Evolutionary conservation across 2,329 filamentous ascomycete species (phyloP).

Genomic region (Fusarium sp.): DNA sequence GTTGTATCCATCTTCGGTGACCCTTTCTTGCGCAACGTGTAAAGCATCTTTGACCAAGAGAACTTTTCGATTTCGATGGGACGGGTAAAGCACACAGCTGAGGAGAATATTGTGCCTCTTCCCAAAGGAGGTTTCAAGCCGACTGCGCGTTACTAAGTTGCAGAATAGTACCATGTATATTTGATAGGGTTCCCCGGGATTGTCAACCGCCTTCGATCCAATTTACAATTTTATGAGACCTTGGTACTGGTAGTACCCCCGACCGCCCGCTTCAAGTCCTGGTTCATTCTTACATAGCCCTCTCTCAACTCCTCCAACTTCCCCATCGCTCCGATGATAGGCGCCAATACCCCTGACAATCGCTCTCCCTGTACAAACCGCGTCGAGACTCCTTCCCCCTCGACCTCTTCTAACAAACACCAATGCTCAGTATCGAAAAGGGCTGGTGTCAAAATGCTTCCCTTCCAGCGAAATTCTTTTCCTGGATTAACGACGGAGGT

Average conservation of each 20-base stretch:
- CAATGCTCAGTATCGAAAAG: conserved; percentile 18
- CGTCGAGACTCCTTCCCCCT: rapidly evolving
- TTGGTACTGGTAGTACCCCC: background rate
- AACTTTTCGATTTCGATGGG: background rate
- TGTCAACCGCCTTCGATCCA: background rate
- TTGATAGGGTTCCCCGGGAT: background rate
- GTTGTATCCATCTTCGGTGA: background rate
- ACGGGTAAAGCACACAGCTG: background rate
- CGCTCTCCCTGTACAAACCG: conserved; percentile 3
- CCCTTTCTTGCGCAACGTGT: conserved; percentile 4
- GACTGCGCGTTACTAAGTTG: background rate
- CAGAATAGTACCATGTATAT: background rate
- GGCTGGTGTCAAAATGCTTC: background rate
- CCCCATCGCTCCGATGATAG: background rate
- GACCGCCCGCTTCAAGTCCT: background rate
- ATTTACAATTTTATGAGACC: background rate
- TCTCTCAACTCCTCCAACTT: background rate
- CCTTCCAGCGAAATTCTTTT: conserved; percentile 7
- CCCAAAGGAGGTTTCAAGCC: background rate
- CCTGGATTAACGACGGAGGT: background rate
- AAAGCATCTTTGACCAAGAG: conserved; percentile 12
- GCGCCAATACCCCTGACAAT: conserved; percentile 7
- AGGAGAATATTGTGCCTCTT: conserved; percentile 1
- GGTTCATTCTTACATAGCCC: conserved; percentile 9
- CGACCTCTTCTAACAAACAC: background rate